phyloP scores from a whole-genome alignment of 345 rosid species.

The Euphorbia peplus region DNA sequence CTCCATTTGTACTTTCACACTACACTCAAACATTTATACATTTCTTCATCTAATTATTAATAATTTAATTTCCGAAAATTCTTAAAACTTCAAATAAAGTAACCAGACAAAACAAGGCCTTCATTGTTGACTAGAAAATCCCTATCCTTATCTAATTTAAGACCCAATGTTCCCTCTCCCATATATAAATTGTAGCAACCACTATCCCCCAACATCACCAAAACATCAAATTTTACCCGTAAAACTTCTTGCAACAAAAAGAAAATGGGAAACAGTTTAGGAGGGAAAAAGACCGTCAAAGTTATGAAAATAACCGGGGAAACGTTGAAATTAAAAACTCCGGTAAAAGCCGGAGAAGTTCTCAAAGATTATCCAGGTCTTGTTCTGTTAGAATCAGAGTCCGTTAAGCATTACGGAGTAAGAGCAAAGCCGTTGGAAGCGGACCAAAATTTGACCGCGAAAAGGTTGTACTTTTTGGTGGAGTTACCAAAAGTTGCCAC shows the following conservation, averaged over 20 bases:
- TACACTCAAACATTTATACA: not conserved
- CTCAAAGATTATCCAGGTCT: conserved; percentile 60
- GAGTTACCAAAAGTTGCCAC: conserved; percentile 50
- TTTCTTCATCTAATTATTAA: no score
- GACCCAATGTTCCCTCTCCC: conserved; percentile 13
- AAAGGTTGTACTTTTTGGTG: conserved; percentile 81
- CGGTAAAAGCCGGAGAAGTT: conserved; percentile 73
- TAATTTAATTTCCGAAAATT: no score
- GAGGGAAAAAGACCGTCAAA: conserved; percentile 52
- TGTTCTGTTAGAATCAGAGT: conserved; percentile 75
- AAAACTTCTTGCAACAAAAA: no score
- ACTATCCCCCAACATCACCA: not conserved
- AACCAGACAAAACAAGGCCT: conserved; percentile 30
- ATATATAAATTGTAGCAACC: not conserved
- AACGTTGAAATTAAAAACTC: conserved; percentile 71
- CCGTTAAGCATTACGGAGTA: conserved; percentile 64
- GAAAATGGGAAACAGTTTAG: conserved; percentile 72
- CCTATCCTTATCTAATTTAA: conserved; percentile 10
- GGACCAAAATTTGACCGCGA: conserved; percentile 55
- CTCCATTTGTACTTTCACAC: not conserved
- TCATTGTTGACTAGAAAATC: conserved; percentile 41
- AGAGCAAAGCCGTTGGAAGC: conserved; percentile 69
- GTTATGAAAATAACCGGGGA: conserved; percentile 90
- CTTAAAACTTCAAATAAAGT: no score
- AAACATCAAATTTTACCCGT: not conserved